phyloP scores from a whole-genome alignment of 2,329 filamentous ascomycete species.

The Aspergillus alliaceus region DNA sequence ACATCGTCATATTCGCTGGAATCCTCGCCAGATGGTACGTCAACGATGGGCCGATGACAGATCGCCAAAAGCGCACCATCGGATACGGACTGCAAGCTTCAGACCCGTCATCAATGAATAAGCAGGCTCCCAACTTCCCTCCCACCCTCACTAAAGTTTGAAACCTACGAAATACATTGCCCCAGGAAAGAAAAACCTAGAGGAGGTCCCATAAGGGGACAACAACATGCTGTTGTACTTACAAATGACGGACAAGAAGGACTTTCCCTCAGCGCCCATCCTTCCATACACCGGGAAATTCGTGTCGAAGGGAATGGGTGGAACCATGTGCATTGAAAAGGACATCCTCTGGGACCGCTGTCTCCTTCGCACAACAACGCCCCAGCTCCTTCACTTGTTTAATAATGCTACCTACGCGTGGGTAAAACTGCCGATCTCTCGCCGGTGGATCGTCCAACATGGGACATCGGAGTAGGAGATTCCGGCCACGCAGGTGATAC shows the following conservation, averaged over 20 bases:
- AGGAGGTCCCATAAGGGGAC: neutral
- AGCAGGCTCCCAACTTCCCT: neutral
- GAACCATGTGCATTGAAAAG: neutral
- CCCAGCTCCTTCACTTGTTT: neutral
- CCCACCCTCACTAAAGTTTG: neutral
- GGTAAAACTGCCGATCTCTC: no score
- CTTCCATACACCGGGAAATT: neutral
- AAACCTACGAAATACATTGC: neutral
- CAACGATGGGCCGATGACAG: neutral
- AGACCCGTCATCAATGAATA: neutral
- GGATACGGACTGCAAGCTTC: neutral
- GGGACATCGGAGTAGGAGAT: neutral
- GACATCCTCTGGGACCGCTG: neutral
- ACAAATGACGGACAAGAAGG: neutral
- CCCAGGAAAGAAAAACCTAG: neutral
- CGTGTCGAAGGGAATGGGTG: neutral
- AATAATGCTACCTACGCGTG: neutral
- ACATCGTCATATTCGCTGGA: neutral
- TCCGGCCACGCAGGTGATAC: neutral
- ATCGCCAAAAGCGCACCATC: neutral
- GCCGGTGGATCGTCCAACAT: neutral
- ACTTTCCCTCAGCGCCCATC: neutral
- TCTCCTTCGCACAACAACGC: neutral
- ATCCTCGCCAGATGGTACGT: neutral
- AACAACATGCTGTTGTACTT: neutral